Evolutionary conservation across 2,329 filamentous ascomycete genomes (phyloP).

Genomic region (Neurospora crassa): DNA sequence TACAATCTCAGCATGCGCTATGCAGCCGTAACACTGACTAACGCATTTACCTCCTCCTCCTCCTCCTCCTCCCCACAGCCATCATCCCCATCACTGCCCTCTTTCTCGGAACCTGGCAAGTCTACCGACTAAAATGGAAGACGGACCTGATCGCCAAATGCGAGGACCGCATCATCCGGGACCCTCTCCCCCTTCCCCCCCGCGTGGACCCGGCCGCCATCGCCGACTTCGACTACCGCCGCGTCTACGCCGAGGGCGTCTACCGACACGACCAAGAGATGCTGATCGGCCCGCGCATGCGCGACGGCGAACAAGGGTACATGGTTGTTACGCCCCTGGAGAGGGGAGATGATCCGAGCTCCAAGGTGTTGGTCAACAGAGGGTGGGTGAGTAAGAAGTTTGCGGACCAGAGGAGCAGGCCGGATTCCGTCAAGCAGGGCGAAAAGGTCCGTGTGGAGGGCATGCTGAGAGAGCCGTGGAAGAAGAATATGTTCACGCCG

Average conservation of each 20-base stretch:
- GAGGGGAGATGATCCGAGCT: slow-evolving; percentile 42
- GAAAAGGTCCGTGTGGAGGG: slow-evolving; percentile 69
- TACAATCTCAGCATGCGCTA: not conserved
- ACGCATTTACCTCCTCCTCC: not conserved
- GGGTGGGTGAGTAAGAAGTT: slow-evolving; percentile 85
- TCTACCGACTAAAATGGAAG: slow-evolving; percentile 89
- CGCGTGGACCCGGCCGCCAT: slow-evolving; percentile 73
- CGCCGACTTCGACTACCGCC: slow-evolving; percentile 83
- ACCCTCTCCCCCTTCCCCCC: slow-evolving; percentile 77
- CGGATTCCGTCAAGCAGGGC: slow-evolving; percentile 55
- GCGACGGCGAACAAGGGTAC: slow-evolving; percentile 83
- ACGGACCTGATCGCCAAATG: slow-evolving; percentile 82
- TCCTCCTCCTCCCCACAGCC: slow-evolving; percentile 41
- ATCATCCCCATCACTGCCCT: slow-evolving; percentile 90
- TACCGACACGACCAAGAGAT: slow-evolving; percentile 90
- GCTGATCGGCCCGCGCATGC: slow-evolving; percentile 83
- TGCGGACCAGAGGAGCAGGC: slow-evolving; percentile 51
- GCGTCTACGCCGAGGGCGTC: slow-evolving; percentile 64
- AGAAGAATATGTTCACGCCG: slow-evolving; percentile 97
- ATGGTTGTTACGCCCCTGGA: slow-evolving; percentile 89
- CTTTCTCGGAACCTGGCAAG: slow-evolving; percentile 86
- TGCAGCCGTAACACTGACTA: not conserved
- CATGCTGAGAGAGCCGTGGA: slow-evolving; percentile 78
- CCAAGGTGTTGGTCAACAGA: slow-evolving; percentile 75
- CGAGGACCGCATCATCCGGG: slow-evolving; percentile 81